Percentiles rank a stretch among this genome's conserved stretches.
These are phyloP conservation scores for Candida hungchunana DNA, from an alignment of 805 yeast genomes.

Conservation along the genomic window DNA sequence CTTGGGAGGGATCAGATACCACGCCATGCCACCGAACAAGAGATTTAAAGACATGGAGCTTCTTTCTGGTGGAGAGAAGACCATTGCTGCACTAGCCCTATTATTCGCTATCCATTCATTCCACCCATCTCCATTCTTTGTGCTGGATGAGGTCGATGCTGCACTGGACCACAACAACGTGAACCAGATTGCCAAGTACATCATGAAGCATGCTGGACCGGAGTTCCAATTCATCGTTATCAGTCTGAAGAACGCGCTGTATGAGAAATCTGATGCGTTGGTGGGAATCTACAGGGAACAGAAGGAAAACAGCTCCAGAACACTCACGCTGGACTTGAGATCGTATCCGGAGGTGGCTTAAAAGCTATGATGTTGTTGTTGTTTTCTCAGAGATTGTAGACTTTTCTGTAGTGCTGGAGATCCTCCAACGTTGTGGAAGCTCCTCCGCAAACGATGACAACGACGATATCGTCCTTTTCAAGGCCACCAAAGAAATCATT, in stretches of 20 bases:
- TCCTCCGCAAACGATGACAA: constrained; percentile 60
- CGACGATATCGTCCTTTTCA: constrained; percentile 39
- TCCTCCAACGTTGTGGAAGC: constrained; percentile 33
- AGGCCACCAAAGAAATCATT: constrained; percentile 29
- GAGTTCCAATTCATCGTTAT: constrained; percentile 89
- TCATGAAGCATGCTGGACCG: constrained; percentile 68
- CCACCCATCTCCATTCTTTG: constrained; percentile 94
- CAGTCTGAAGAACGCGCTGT: constrained; percentile 80
- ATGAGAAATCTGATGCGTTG: constrained; percentile 82
- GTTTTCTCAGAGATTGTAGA: constrained; percentile 14
- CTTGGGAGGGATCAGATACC: constrained; percentile 75
- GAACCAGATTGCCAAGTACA: constrained; percentile 79
- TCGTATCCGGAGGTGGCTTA: constrained; percentile 42
- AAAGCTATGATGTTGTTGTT: too few relatives aligned
- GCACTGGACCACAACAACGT: constrained; percentile 92
- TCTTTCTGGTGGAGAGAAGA: constrained; percentile 94
- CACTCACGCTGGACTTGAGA: constrained; percentile 69
- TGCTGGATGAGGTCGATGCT: constrained; percentile 96
- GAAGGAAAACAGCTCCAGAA: constrained; percentile 62
- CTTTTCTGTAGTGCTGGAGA: constrained; percentile 16
- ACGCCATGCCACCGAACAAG: constrained; percentile 96
- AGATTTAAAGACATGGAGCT: constrained; percentile 89
- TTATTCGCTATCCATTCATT: constrained; percentile 86
- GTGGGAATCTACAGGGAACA: constrained; percentile 92
- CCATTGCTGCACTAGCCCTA: constrained; percentile 92